These are phyloP conservation scores for Phoenix roebelenii DNA, from an alignment of 176 grass and related monocot species.

Conservation along the genomic window DNA sequence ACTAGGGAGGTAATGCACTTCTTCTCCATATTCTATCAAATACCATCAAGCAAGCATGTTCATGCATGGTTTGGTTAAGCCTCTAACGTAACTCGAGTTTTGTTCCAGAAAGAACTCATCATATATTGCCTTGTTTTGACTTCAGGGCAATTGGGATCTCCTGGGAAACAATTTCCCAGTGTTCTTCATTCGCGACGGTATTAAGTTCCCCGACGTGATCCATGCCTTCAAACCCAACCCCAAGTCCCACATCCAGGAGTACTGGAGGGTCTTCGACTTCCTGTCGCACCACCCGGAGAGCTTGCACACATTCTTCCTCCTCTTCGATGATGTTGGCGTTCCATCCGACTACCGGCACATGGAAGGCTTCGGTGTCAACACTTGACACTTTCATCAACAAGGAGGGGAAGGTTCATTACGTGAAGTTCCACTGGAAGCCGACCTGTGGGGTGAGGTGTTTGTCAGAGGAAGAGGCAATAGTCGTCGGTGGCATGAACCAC, in stretches of 20 bases:
- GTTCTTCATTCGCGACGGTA: slow-evolving; percentile 92
- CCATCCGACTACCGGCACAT: slow-evolving; percentile 82
- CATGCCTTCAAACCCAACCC: slow-evolving; percentile 96
- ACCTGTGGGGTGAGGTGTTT: slow-evolving; percentile 63
- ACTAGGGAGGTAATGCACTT: slow-evolving; percentile 34
- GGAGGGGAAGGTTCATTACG: slow-evolving; percentile 36
- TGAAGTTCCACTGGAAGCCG: slow-evolving; percentile 93
- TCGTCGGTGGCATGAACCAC: slow-evolving; percentile 63
- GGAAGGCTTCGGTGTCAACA: slow-evolving; percentile 84
- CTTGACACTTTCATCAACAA: slow-evolving; percentile 75
- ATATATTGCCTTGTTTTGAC: background rate
- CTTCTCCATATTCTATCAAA: too few species aligned
- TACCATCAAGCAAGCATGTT: background rate
- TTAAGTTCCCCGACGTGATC: slow-evolving; percentile 90
- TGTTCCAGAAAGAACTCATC: too few species aligned
- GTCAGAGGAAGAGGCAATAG: slow-evolving; percentile 60
- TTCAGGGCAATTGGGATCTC: slow-evolving; percentile 75
- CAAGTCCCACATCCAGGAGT: slow-evolving; percentile 65
- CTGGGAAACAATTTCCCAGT: slow-evolving; percentile 95
- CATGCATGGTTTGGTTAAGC: background rate
- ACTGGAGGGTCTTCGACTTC: slow-evolving; percentile 84
- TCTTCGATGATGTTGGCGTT: slow-evolving; percentile 86
- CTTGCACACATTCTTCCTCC: slow-evolving; percentile 96
- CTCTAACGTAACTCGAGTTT: too few species aligned
- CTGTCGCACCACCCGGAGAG: slow-evolving; percentile 69